These are phyloP conservation scores for Macadamia tetraphylla DNA, from an alignment of 164 flowering plant species.

Conservation along the genomic window DNA sequence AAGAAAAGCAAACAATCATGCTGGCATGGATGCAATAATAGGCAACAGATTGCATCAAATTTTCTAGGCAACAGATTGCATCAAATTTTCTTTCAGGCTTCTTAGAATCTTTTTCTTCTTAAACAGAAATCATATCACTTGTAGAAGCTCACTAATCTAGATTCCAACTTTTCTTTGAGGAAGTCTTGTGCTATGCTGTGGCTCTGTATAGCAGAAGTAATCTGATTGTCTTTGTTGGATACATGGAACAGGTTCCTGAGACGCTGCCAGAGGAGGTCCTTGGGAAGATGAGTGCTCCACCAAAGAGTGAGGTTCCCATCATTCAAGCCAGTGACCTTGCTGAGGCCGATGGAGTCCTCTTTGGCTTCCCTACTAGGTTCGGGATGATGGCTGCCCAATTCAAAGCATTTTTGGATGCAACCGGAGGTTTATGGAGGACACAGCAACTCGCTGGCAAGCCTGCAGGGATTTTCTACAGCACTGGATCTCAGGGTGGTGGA, in stretches of 20 bases:
- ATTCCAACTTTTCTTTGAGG: no score
- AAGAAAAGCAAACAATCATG: no score
- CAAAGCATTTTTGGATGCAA: conserved; percentile 55
- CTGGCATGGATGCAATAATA: no score
- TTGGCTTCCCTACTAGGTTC: conserved; percentile 72
- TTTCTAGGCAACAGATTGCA: no score
- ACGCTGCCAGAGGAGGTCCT: conserved; percentile 54
- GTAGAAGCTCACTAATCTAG: no score
- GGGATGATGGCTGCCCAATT: conserved; percentile 73
- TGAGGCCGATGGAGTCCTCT: conserved; percentile 57
- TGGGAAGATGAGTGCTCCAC: conserved; percentile 57
- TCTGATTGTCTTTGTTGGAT: not conserved
- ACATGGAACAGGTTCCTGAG: conserved; percentile 47
- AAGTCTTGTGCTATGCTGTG: no score
- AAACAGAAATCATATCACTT: no score
- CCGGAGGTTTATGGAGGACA: conserved; percentile 57
- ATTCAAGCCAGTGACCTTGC: conserved; percentile 44
- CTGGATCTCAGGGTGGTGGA: conserved; percentile 70
- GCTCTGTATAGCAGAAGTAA: not conserved
- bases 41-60: no score
- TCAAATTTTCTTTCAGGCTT: no score
- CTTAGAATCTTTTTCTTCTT: no score
- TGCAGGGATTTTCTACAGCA: conserved; percentile 63
- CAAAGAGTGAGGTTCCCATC: conserved; percentile 51
- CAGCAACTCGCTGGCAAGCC: conserved; percentile 62